Base-by-base conservation (phyloP, 2,329 filamentous ascomycete species). In the Cladosporium sp. region DNA sequence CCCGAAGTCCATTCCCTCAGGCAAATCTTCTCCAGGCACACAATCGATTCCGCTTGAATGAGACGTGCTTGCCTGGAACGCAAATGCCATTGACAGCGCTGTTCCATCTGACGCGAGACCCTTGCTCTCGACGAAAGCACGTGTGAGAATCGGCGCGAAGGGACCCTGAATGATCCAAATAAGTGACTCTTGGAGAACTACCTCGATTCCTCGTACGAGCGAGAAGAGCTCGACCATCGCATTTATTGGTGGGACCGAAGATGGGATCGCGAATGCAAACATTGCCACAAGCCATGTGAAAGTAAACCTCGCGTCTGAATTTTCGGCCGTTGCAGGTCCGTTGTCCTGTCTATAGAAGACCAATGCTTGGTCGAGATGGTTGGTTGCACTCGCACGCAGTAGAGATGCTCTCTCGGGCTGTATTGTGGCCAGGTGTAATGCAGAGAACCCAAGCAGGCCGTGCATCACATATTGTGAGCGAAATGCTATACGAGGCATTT, bases 311-410 rank as follows among this genome's bases (percentile, higher is more conserved):
- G 66, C 69, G 49, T 67, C 64, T 34, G 69, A 68, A 38, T 66
- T 67, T 12, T 68, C 65, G 17, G 61, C 62, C 19, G 64, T 65
- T 7, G 62, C 43, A 7, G 55, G 55, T 20, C 52, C 59, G n/a
- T 45, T 39, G 17, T 66, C 62, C 39, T 66, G 59, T 50, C 65
- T 61, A 54, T 67, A 69, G 9, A 65, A 58, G 28, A 63, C 58
- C n/a, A 69, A 42, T 3, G 69, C 69, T 43, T 67, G 63, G 45
- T 70, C 68, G 3, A 71, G 62, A 55, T 72, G 70, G 38, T 70
- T 64, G 0, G 70, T 65, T 11, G 67, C 66, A 17, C 62, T 61
- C n/a, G 65, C 65, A 15, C 65, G 65, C 28, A 69, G 60, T 51
- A 61, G 60, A n/a, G 51, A 43, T 8, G 62, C 66, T 15, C 60